Evolutionary conservation across 352 stramenopile genomes (phyloP), one percentile per base, ranked within the genome.

Genomic region (Paralagenidium karlingii): DNA sequence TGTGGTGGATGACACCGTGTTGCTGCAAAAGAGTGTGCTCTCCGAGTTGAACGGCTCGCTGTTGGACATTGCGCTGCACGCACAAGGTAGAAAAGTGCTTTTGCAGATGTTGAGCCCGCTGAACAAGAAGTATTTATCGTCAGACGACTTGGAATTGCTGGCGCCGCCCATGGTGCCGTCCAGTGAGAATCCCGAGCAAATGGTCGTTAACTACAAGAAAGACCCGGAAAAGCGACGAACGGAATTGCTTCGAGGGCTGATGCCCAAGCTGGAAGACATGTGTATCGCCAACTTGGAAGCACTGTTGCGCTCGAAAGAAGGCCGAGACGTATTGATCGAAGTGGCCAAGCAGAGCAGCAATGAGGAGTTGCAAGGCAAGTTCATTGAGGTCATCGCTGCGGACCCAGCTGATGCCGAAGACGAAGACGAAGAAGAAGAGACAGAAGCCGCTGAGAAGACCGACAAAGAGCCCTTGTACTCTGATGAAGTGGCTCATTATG

Each of bases 21-120:
- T 90, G 6, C 82, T 93, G 38, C 82, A 95, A 42, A 95, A 94
- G 55, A 82, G 74, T 13, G 64, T 95, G 33, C 67, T 94, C 22
- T 53, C 64, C 1, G 79, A 92, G 45, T 43, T 92, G 24, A 87
- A 84, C 38, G 68, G 82, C 47, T 55, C 86, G 32, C 59, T 86
- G 28, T 61, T 85, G 18, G 53, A 66, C 9, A 55, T 92, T 13
- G 68, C 70, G 9, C 68, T 79, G 58, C 76, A 89, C 57, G 42
- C 68, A 6, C 82, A 60, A 16, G 79, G 76, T 49, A 61, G 66
- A 43, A 92, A 92, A 46, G 53, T 88, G 47, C 43, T 92, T 24
- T 52, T 92, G 34, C 76, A 92, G 43, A 46, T 92, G 25, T 47
- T 89, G 15, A 84, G 61, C 33, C 76, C 79, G 8, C 48, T 82